phyloP scores from a whole-genome alignment of 352 stramenopile species.

The Hyaloperonospora arabidopsidis region DNA sequence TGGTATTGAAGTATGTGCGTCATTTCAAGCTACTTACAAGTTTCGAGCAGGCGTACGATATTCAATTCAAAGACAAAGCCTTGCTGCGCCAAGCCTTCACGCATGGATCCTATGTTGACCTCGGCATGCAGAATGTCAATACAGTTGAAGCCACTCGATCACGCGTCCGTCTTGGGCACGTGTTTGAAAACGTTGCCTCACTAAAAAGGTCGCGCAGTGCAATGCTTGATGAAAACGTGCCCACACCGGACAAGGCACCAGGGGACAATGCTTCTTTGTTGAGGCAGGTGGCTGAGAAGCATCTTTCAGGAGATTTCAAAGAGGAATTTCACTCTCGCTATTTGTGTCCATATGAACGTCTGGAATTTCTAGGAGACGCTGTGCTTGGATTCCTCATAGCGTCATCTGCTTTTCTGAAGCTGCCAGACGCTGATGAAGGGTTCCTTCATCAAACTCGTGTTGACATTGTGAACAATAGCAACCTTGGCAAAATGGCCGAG shows the following conservation, averaged over 20 bases:
- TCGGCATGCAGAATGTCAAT: slow-evolving; percentile 81
- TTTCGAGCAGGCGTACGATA: slow-evolving; percentile 54
- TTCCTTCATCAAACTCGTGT: slow-evolving; percentile 62
- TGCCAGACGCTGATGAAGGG: slow-evolving; percentile 55
- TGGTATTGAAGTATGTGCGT: slow-evolving; percentile 79
- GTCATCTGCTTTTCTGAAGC: slow-evolving; percentile 72
- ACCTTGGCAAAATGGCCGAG: slow-evolving; percentile 66
- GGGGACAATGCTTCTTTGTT: slow-evolving; percentile 23
- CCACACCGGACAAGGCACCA: slow-evolving; percentile 10
- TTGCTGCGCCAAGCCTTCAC: slow-evolving; percentile 80
- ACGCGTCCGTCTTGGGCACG: slow-evolving; percentile 62
- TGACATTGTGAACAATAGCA: slow-evolving; percentile 73
- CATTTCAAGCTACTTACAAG: slow-evolving; percentile 60
- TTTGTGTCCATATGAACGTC: slow-evolving; percentile 71
- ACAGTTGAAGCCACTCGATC: slow-evolving; percentile 66
- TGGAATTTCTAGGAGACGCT: slow-evolving; percentile 80
- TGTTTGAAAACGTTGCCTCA: slow-evolving; percentile 54
- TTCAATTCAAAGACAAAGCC: slow-evolving; percentile 66
- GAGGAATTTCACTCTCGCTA: slow-evolving; percentile 73
- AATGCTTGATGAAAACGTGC: slow-evolving; percentile 32
- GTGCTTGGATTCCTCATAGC: slow-evolving; percentile 80
- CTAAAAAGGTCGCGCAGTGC: slow-evolving; percentile 55
- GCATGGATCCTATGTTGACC: slow-evolving; percentile 75
- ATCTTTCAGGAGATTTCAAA: slow-evolving; percentile 61
- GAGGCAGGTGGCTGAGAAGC: slow-evolving; percentile 45